Conservation (phyloP, 192 early-diverging fungal genomes). For the Coemansia sp. region DNA sequence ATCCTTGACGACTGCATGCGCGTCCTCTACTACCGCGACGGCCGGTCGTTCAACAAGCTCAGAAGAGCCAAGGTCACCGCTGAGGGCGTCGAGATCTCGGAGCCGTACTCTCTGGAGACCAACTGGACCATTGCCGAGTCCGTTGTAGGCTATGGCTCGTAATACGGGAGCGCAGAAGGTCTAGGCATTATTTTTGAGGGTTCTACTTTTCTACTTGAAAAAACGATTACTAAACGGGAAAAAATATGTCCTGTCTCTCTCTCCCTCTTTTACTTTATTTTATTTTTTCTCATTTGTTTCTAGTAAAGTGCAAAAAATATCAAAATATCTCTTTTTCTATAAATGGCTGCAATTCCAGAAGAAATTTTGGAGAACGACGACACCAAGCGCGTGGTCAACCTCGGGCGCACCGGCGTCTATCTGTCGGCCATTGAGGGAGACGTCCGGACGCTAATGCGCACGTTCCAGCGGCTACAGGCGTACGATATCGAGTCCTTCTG, state of each 20-base stretch:
- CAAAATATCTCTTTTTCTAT: not conserved
- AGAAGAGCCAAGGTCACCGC: slow-evolving; percentile 88
- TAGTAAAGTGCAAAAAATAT: not conserved
- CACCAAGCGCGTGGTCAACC: slow-evolving; percentile 46
- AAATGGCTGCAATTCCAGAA: slow-evolving; percentile 9
- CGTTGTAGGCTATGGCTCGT: slow-evolving; percentile 73
- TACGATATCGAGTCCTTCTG: slow-evolving; percentile 52
- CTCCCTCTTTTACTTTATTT: not conserved
- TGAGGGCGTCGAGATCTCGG: slow-evolving; percentile 76
- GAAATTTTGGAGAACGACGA: slow-evolving; percentile 38
- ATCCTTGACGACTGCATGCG: slow-evolving; percentile 87
- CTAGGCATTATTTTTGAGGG: not conserved
- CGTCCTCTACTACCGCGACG: slow-evolving; percentile 94
- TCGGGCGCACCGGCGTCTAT: slow-evolving; percentile 51
- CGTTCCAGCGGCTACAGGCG: slow-evolving; percentile 49
- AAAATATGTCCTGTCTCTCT: not conserved
- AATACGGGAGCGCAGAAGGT: not conserved
- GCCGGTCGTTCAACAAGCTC: slow-evolving; percentile 88
- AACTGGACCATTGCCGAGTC: slow-evolving; percentile 88
- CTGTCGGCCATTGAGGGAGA: slow-evolving; percentile 50
- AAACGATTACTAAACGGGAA: not conserved
- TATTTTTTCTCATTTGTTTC: not conserved
- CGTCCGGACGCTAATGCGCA: slow-evolving; percentile 49
- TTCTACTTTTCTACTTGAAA: slow-evolving; percentile 7
- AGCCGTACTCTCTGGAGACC: slow-evolving; percentile 82